Conservation (phyloP, 2,329 filamentous ascomycete genomes). For the Lecanosticta acicola region DNA sequence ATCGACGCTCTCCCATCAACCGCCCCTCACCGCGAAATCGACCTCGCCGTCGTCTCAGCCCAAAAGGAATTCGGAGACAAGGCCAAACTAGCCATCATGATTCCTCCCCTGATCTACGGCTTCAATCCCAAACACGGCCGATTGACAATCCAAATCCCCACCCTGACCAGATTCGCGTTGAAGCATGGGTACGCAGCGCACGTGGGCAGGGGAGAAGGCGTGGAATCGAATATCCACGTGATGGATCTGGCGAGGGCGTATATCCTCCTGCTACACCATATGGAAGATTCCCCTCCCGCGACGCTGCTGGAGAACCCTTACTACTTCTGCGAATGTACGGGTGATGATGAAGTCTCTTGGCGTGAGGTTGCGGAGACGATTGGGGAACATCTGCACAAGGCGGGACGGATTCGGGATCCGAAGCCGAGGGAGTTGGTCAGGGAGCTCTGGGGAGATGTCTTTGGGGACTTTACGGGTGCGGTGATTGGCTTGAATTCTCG, state of each 20-base stretch:
- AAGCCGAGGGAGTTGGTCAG: constrained; percentile 34
- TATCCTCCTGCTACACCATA: constrained; percentile 41
- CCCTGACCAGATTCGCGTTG: constrained; percentile 43
- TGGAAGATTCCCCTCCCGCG: constrained; percentile 34
- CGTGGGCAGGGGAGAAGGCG: constrained; percentile 40
- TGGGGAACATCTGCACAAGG: constrained; percentile 34
- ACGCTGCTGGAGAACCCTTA: constrained; percentile 43
- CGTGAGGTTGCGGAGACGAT: constrained; percentile 36
- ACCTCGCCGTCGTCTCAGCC: constrained; percentile 40
- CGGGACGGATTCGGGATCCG: constrained; percentile 36
- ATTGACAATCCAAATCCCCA: constrained; percentile 46
- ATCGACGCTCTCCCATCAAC: constrained; percentile 40
- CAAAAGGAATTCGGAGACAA: constrained; percentile 34
- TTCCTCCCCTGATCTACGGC: constrained; percentile 47
- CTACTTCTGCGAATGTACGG: constrained; percentile 44
- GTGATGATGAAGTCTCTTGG: constrained; percentile 42
- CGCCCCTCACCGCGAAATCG: constrained; percentile 43
- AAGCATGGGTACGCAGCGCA: constrained; percentile 45
- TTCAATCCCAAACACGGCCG: constrained; percentile 35
- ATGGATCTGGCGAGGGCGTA: constrained; percentile 45
- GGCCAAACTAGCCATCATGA: constrained; percentile 46
- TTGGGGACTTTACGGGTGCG: constrained; percentile 33
- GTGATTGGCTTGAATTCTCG: constrained; percentile 42
- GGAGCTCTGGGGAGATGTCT: constrained; percentile 39
- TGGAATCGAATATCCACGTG: constrained; percentile 45